A percentile compares a stretch with the other conserved stretches of the same genome.
Evolutionary conservation across 495 filamentous ascomycete species (phyloP).

Genomic region (Neurospora sp.): DNA sequence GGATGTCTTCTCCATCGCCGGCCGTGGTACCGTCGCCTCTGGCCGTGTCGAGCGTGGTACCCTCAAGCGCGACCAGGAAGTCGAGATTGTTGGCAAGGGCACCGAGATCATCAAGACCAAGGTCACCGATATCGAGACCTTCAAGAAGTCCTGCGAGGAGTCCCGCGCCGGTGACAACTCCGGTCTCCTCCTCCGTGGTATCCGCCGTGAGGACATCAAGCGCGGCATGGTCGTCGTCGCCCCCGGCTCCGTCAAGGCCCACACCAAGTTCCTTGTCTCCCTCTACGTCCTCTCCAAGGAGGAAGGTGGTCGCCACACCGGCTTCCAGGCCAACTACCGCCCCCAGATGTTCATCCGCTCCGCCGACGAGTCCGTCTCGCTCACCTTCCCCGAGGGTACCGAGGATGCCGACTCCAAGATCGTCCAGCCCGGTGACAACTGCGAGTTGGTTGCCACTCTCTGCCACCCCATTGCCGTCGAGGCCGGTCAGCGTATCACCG

Average conservation of each 20-base stretch:
- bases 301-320: constrained; percentile 91
- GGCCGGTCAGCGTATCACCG: constrained; percentile 84
- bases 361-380: constrained; percentile 75
- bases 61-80: constrained; percentile 83
- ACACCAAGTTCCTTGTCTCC: constrained; percentile 84
- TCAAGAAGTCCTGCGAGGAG: constrained; percentile 97
- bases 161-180: constrained; percentile 94
- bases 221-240: constrained; percentile 87
- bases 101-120: constrained; percentile 81
- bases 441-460: constrained; percentile 83
- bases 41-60: constrained; percentile 94
- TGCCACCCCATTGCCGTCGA: constrained; percentile 77
- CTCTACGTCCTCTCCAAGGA: constrained; percentile 97
- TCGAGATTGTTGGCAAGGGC: constrained; percentile 85
- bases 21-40: constrained; percentile 92
- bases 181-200: constrained; percentile 88
- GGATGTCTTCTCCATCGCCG: constrained; percentile 96
- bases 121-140: constrained; percentile 98
- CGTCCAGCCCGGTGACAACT: constrained; percentile 97
- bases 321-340: constrained; percentile 86
- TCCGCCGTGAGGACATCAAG: constrained; percentile 84
- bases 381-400: constrained; percentile 72
- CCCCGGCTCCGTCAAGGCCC: constrained; percentile 68
- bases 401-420: constrained; percentile 55
- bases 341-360: constrained; percentile 94